A percentile compares a stretch with the other conserved stretches of the same genome.
These are phyloP conservation scores for Stylonectria norvegica DNA, from an alignment of 2,329 filamentous ascomycete species.

Conservation along the genomic window DNA sequence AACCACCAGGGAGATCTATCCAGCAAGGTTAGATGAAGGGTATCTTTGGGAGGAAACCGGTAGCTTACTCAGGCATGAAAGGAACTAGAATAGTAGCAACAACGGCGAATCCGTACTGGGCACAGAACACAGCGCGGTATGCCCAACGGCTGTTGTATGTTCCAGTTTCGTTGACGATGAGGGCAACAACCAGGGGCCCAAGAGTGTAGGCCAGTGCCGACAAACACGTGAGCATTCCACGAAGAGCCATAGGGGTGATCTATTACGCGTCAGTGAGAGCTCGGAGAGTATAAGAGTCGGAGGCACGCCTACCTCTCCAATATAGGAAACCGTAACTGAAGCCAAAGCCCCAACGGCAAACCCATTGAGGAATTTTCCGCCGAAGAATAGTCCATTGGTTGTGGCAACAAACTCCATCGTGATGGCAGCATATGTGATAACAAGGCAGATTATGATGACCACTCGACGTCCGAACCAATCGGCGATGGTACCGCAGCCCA, in stretches of 20 bases:
- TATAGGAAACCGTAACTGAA: slow-evolving; percentile 28
- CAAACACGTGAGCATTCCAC: slow-evolving; percentile 29
- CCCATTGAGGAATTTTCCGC: slow-evolving; percentile 42
- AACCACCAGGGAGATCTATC: slow-evolving; percentile 38
- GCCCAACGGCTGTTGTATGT: slow-evolving; percentile 30
- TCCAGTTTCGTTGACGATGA: slow-evolving; percentile 33
- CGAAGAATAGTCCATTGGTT: slow-evolving; percentile 38
- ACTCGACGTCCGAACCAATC: slow-evolving; percentile 34
- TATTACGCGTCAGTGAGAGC: slow-evolving; percentile 2
- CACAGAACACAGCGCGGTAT: slow-evolving; percentile 31
- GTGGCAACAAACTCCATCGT: slow-evolving; percentile 41
- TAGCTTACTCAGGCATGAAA: slow-evolving; percentile 40
- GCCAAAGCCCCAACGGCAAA: slow-evolving; percentile 32
- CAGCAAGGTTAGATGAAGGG: not conserved
- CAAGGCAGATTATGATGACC: slow-evolving; percentile 33
- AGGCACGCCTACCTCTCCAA: slow-evolving; percentile 29
- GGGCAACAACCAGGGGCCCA: slow-evolving; percentile 29
- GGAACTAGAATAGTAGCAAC: slow-evolving; percentile 29
- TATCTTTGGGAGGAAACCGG: not conserved
- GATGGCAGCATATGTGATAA: slow-evolving; percentile 36
- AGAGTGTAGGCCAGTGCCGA: slow-evolving; percentile 30
- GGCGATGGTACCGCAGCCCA: slow-evolving; percentile 33
- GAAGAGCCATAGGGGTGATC: slow-evolving; percentile 28
- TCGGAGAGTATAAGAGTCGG: too few species aligned
- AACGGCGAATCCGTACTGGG: slow-evolving; percentile 33